Percentiles rank a stretch among this genome's conserved stretches.
Conservation (phyloP, 108 stramenopile species). For the Skeletonema costatum region DNA sequence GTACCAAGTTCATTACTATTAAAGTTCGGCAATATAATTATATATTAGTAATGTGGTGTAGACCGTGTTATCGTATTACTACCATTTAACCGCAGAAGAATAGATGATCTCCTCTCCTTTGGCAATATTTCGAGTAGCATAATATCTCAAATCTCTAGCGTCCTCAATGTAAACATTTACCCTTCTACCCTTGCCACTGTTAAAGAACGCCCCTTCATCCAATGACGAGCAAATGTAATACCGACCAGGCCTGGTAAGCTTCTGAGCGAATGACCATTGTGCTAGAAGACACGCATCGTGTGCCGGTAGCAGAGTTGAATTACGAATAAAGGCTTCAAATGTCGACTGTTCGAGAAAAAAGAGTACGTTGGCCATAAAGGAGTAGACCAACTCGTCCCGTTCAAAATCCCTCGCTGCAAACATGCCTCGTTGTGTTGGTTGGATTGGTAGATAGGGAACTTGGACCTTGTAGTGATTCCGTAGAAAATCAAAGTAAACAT, state of each 20-base stretch:
- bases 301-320: background rate
- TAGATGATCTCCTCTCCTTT: background rate
- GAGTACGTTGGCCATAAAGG: background rate
- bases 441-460: background rate
- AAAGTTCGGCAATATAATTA: background rate
- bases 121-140: background rate
- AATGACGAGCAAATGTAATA: background rate
- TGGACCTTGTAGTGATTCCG: background rate
- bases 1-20: background rate
- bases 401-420: constrained; percentile 1
- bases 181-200: background rate
- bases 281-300: background rate
- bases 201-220: background rate
- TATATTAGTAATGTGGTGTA: no score
- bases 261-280: background rate
- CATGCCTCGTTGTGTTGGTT: background rate
- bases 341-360: background rate
- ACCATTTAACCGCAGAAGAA: background rate
- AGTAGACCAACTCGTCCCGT: background rate
- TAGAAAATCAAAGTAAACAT: background rate
- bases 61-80: no score
- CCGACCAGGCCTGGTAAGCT: background rate
- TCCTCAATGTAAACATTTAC: background rate
- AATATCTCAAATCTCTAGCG: background rate
- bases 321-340: background rate